Percentiles rank a stretch among this genome's conserved stretches.
Conservation (phyloP, 2,329 filamentous ascomycete genomes). For the Purpureocillium lavendulum region DNA sequence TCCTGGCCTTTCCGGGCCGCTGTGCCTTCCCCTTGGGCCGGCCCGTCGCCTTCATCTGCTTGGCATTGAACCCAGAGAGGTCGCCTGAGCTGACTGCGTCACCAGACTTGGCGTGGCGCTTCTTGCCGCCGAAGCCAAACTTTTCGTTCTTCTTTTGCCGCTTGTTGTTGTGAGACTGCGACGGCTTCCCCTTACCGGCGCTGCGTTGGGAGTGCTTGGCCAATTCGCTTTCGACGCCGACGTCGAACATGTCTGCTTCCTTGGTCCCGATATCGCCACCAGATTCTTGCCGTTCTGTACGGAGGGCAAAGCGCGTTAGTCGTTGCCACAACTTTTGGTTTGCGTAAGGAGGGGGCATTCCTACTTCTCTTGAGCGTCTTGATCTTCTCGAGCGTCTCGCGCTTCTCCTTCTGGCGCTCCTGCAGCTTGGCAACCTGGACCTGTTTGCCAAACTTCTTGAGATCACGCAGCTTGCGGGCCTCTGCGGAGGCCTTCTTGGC, state of each 20-base stretch:
- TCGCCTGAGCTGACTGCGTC: slow-evolving; percentile 79
- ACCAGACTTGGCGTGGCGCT: slow-evolving; percentile 81
- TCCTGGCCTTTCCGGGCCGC: slow-evolving; percentile 15
- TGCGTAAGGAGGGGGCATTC: slow-evolving; percentile 23
- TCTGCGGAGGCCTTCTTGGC: slow-evolving; percentile 88
- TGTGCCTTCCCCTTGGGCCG: slow-evolving; percentile 17
- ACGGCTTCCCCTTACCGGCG: slow-evolving; percentile 26
- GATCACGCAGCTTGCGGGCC: slow-evolving; percentile 81
- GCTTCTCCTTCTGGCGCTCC: slow-evolving; percentile 87
- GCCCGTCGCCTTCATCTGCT: slow-evolving; percentile 66
- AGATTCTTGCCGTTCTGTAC: slow-evolving; percentile 74
- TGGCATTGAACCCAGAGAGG: slow-evolving; percentile 68
- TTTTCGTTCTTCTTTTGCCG: slow-evolving; percentile 91
- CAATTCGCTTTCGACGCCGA: slow-evolving; percentile 67
- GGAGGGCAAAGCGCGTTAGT: slow-evolving; percentile 6
- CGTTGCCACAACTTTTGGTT: not conserved
- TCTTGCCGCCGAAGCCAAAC: slow-evolving; percentile 95
- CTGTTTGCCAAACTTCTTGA: slow-evolving; percentile 99
- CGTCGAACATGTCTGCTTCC: slow-evolving; percentile 85
- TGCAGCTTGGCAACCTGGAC: slow-evolving; percentile 95
- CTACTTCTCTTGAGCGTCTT: slow-evolving; percentile 89
- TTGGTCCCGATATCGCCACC: slow-evolving; percentile 54
- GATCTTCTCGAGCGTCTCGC: slow-evolving; percentile 91
- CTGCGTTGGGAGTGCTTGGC: slow-evolving; percentile 26
- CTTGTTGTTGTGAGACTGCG: slow-evolving; percentile 50